Evolutionary conservation across 2,329 filamentous ascomycete genomes (phyloP).

Genomic region (Diaporthe sp.): DNA sequence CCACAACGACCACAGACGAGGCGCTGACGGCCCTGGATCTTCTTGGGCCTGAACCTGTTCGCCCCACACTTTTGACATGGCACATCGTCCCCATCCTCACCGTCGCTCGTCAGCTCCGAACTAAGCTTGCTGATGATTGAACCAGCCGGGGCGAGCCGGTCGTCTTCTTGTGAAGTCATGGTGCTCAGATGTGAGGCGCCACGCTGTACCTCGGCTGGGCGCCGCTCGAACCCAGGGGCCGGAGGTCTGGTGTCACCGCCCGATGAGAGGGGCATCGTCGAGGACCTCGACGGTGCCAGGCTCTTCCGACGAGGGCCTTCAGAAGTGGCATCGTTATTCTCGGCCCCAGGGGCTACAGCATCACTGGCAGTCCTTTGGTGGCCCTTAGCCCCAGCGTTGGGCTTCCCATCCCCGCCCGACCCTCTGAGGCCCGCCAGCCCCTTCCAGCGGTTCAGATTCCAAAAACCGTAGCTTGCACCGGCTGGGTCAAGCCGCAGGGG

Average conservation of each 20-base stretch:
- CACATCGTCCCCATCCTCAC: slow-evolving; percentile 53
- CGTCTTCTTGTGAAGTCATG: slow-evolving; percentile 35
- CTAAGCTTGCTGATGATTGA: slow-evolving; percentile 67
- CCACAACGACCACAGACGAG: slow-evolving; percentile 72
- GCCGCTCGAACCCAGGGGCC: slow-evolving; percentile 16
- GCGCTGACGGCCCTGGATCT: slow-evolving; percentile 61
- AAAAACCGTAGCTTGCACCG: slow-evolving; percentile 61
- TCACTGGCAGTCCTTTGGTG: slow-evolving; percentile 33
- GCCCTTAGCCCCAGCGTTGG: slow-evolving; percentile 12
- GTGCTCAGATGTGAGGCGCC: slow-evolving; percentile 29
- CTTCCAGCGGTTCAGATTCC: slow-evolving; percentile 67
- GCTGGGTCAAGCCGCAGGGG: slow-evolving; percentile 49
- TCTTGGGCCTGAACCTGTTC: slow-evolving; percentile 69
- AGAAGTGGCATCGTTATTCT: slow-evolving; percentile 17
- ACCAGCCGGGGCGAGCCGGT: slow-evolving; percentile 44
- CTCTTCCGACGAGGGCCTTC: slow-evolving; percentile 21
- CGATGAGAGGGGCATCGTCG: slow-evolving; percentile 22
- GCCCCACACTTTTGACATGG: slow-evolving; percentile 68
- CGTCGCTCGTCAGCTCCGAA: slow-evolving; percentile 60
- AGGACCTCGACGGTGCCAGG: slow-evolving; percentile 24
- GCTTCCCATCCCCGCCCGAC: slow-evolving; percentile 32
- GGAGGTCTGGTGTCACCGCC: slow-evolving; percentile 36
- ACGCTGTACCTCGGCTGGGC: slow-evolving; percentile 31
- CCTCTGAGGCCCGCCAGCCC: slow-evolving; percentile 50
- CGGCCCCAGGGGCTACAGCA: slow-evolving; percentile 1